Percentiles rank a stretch among this genome's conserved stretches.
These are phyloP conservation scores for Clarireedia paspali DNA, from an alignment of 2,329 filamentous ascomycete genomes.

Conservation along the genomic window DNA sequence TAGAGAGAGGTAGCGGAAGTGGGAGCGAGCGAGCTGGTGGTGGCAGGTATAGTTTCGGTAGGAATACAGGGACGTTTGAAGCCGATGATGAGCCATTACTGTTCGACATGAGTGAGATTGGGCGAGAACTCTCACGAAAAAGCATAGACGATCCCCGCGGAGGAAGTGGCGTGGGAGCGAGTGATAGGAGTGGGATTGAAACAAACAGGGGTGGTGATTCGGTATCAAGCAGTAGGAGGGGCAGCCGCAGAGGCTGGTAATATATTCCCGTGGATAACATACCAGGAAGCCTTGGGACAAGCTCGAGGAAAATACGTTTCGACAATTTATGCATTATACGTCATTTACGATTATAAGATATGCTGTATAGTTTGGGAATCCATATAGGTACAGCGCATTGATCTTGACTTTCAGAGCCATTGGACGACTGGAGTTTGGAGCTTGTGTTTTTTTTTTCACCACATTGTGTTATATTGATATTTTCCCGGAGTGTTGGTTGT, in stretches of 20 bases:
- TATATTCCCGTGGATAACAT: constrained; percentile 7
- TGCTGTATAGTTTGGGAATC: constrained; percentile 10
- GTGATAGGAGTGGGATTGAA: constrained; percentile 1
- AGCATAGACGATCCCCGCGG: constrained; percentile 45
- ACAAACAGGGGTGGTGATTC: constrained; percentile 25
- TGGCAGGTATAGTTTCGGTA: constrained; percentile 37
- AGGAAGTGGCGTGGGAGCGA: constrained; percentile 13
- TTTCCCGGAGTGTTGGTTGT: not conserved
- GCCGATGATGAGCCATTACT: constrained; percentile 61
- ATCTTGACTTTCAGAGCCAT: constrained; percentile 7
- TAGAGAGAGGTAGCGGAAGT: constrained; percentile 26
- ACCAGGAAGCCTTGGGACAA: constrained; percentile 3
- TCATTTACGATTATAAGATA: constrained; percentile 20
- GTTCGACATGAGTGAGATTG: constrained; percentile 68
- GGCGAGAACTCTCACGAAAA: constrained; percentile 45
- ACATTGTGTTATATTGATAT: constrained; percentile 9
- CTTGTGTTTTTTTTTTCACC: not conserved
- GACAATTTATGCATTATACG: constrained; percentile 21
- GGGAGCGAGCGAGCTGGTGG: constrained; percentile 31
- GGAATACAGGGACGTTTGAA: constrained; percentile 38
- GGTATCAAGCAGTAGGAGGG: constrained; percentile 24
- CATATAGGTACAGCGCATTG: constrained; percentile 12
- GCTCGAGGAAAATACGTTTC: constrained; percentile 15
- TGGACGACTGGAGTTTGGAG: constrained; percentile 11
- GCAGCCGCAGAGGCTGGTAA: constrained; percentile 25